Percentiles rank a stretch among this genome's conserved stretches.
These are phyloP conservation scores for Porodaedalea pini DNA, from an alignment of 1,284 basidiomycete species.

Conservation along the genomic window DNA sequence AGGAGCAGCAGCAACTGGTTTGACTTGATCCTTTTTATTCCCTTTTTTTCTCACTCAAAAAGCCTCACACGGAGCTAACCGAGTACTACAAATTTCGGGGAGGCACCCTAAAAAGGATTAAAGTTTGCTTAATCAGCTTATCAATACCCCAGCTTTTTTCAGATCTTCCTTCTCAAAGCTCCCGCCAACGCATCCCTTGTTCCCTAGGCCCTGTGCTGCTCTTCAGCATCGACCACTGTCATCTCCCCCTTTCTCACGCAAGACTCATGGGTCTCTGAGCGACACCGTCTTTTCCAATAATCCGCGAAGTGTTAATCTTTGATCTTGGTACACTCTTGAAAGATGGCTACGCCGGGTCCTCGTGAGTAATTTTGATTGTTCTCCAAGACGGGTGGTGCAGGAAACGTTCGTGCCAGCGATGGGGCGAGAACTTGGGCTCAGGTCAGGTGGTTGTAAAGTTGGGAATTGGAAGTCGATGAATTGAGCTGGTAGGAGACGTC, in stretches of 20 bases:
- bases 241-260: too few relatives aligned
- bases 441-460: not conserved
- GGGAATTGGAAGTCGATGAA: not conserved
- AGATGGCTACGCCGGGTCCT: not conserved
- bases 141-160: not conserved
- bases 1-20: not conserved
- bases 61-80: not conserved
- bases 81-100: not conserved
- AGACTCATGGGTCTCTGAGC: not conserved
- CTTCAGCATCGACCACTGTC: too few relatives aligned
- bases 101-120: not conserved
- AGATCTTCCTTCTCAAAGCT: not conserved
- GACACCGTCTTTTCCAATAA: not conserved
- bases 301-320: not conserved
- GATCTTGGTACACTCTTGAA: not conserved
- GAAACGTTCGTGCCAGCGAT: not conserved
- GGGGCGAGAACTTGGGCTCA: too few relatives aligned
- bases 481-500: not conserved
- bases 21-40: not conserved
- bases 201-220: too few relatives aligned
- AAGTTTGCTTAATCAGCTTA: not conserved
- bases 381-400: not conserved
- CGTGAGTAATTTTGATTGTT: conserved; percentile 1
- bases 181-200: not conserved
- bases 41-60: not conserved